Evolutionary conservation across 2,329 filamentous ascomycete species (phyloP).

Genomic region (Alternaria metachromatica): DNA sequence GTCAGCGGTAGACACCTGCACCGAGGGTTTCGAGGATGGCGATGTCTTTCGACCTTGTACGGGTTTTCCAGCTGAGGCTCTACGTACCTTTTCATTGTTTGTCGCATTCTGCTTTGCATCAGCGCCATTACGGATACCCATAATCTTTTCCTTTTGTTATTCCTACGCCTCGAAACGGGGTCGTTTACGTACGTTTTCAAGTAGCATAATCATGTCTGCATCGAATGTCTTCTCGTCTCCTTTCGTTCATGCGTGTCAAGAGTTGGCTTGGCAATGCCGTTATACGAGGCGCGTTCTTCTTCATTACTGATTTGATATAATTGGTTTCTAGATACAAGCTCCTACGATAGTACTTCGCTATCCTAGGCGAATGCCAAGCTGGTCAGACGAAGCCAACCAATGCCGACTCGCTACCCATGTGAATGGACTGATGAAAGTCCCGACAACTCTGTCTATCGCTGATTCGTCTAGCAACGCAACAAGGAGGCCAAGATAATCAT

Average conservation of each 20-base stretch:
- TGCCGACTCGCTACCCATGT: background rate
- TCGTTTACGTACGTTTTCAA: background rate
- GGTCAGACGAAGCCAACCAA: background rate
- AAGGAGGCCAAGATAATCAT: too few species aligned
- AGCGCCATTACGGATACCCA: constrained; percentile 37
- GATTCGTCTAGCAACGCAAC: background rate
- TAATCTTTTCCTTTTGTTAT: constrained; percentile 11
- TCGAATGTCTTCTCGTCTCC: background rate
- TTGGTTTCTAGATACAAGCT: background rate
- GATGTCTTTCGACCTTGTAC: background rate
- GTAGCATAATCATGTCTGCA: background rate
- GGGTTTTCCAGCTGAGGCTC: constrained; percentile 12
- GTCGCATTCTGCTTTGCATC: constrained; percentile 23
- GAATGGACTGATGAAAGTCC: background rate
- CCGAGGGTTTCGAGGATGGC: background rate
- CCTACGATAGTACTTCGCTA: background rate
- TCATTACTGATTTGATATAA: background rate
- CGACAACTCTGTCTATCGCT: background rate
- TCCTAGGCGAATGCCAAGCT: background rate
- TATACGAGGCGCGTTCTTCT: background rate
- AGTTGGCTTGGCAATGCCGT: background rate
- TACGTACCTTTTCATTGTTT: constrained; percentile 32
- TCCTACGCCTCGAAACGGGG: background rate
- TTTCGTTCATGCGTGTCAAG: background rate
- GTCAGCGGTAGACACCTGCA: constrained; percentile 29